Conservation (phyloP, 805 yeast species). For the Sugiyamaella smithiae region DNA sequence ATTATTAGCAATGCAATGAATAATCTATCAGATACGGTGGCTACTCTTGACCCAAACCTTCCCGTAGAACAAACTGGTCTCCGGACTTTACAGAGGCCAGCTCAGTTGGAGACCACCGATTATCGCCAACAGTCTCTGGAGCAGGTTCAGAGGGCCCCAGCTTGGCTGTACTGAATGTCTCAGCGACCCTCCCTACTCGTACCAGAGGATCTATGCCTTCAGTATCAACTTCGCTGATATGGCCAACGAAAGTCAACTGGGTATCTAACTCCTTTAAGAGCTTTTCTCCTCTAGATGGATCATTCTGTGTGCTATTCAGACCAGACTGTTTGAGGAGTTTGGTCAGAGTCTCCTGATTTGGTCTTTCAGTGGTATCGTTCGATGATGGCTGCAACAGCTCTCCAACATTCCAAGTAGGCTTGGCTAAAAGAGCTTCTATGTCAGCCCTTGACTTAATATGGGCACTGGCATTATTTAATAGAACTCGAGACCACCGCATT, state of each 20-base stretch:
- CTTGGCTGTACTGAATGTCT: slow-evolving; percentile 15
- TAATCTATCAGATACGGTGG: too few relatives aligned
- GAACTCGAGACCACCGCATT: not conserved
- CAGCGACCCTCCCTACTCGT: slow-evolving; percentile 26
- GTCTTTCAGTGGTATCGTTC: slow-evolving; percentile 21
- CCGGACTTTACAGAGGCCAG: slow-evolving; percentile 28
- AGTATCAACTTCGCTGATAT: slow-evolving; percentile 36
- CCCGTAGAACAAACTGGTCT: slow-evolving; percentile 30
- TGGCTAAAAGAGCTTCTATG: slow-evolving; percentile 20
- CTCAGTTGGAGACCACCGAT: slow-evolving; percentile 31
- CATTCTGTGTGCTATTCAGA: slow-evolving; percentile 22
- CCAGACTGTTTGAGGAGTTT: slow-evolving; percentile 32
- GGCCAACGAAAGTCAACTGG: slow-evolving; percentile 40
- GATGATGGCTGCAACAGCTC: slow-evolving; percentile 26
- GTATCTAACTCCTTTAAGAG: slow-evolving; percentile 31
- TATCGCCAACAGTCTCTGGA: slow-evolving; percentile 17
- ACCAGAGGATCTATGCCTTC: slow-evolving; percentile 34
- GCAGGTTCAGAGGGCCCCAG: slow-evolving; percentile 15
- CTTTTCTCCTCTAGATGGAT: slow-evolving; percentile 17
- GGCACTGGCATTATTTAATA: not conserved
- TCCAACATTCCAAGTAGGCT: slow-evolving; percentile 31
- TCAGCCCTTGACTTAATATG: slow-evolving; percentile 14
- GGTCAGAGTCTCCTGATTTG: slow-evolving; percentile 26
- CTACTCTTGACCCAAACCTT: slow-evolving; percentile 21
- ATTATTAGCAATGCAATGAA: too few relatives aligned